Evolutionary conservation across 2,329 filamentous ascomycete genomes (phyloP).

Genomic region (Calycina herbarum): DNA sequence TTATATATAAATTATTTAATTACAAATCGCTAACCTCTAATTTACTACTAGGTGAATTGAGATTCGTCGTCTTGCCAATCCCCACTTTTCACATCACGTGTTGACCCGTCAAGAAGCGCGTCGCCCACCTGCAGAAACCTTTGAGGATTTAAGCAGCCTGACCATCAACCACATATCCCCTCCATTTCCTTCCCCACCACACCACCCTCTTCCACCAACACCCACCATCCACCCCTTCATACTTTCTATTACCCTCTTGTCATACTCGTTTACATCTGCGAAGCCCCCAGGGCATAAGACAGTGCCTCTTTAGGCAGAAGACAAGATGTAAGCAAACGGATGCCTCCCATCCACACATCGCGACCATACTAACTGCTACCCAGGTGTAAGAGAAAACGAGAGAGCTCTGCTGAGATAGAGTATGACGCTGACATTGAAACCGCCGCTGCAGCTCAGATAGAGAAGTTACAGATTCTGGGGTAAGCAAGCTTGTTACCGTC

Average conservation of each 20-base stretch:
- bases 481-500: conserved; percentile 34
- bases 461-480: conserved; percentile 85
- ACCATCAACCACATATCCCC: conserved; percentile 1
- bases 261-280: neutral
- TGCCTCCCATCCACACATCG: neutral
- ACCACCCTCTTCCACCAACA: neutral
- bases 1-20: no score
- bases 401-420: neutral
- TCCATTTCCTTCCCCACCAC: neutral
- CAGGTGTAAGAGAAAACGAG: conserved; percentile 24
- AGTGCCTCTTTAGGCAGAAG: conserved; percentile 2
- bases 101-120: neutral
- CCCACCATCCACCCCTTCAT: neutral
- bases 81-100: neutral
- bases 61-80: no score
- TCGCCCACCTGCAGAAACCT: neutral
- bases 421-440: neutral
- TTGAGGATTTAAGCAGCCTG: neutral
- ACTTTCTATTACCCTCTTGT: neutral
- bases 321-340: conserved; percentile 17
- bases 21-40: no score
- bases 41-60: no score
- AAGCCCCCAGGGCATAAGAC: neutral
- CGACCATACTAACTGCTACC: conserved; percentile 7
- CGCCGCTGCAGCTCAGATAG: conserved; percentile 68